phyloP scores from a whole-genome alignment of 2,329 filamentous ascomycete species.

The Lecanicillium sp. region DNA sequence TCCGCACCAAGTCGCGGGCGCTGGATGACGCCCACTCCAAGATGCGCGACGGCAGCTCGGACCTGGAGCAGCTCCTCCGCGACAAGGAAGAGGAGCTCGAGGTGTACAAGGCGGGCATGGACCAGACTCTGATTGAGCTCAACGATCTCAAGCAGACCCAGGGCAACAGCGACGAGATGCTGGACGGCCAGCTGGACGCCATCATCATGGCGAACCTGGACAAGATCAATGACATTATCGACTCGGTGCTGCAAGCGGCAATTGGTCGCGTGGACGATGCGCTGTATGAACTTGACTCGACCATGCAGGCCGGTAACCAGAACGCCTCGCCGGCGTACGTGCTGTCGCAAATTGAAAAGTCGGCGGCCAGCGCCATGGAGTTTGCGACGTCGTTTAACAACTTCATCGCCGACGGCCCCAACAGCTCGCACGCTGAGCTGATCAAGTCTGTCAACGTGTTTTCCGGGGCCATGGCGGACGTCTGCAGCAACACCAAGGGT shows the following conservation, averaged over 20 bases:
- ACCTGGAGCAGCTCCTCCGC: constrained; percentile 76
- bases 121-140: constrained; percentile 87
- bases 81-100: constrained; percentile 98
- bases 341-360: constrained; percentile 94
- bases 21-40: constrained; percentile 78
- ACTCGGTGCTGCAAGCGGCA: constrained; percentile 89
- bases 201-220: constrained; percentile 79
- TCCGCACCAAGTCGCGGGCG: constrained; percentile 79
- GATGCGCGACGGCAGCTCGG: constrained; percentile 72
- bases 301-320: constrained; percentile 98
- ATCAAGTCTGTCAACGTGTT: constrained; percentile 92
- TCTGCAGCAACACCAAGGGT: constrained; percentile 94
- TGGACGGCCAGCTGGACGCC: constrained; percentile 87
- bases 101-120: constrained; percentile 97
- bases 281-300: constrained; percentile 92
- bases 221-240: constrained; percentile 96
- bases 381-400: constrained; percentile 98
- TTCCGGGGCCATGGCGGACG: constrained; percentile 83
- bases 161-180: constrained; percentile 68
- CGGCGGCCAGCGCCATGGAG: constrained; percentile 87
- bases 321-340: constrained; percentile 94
- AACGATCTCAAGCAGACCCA: constrained; percentile 77
- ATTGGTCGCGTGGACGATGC: constrained; percentile 94
- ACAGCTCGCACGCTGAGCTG: constrained; percentile 80
- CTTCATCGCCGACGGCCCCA: constrained; percentile 94